These are phyloP conservation scores for Schizophyllum commune DNA, from an alignment of 1,284 basidiomycete genomes.

Conservation along the genomic window DNA sequence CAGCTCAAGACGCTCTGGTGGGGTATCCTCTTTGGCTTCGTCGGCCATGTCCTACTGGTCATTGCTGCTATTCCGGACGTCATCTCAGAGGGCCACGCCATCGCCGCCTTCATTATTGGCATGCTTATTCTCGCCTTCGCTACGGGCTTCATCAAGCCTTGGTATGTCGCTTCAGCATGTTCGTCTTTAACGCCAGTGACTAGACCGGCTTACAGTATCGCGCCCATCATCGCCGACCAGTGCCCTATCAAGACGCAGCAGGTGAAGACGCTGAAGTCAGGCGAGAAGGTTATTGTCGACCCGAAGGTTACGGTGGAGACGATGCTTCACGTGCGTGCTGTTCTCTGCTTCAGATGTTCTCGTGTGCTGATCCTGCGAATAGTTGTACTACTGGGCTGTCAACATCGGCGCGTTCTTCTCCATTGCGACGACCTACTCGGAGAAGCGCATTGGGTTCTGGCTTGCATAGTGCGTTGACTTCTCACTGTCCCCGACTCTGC, in stretches of 20 bases:
- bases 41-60: conserved; percentile 18
- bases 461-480: conserved; percentile 16
- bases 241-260: conserved; percentile 14
- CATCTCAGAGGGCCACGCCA: conserved; percentile 16
- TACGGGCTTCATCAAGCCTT: conserved; percentile 16
- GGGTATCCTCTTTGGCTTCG: conserved; percentile 7
- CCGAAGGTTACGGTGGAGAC: conserved; percentile 1
- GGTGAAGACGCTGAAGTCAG: conserved; percentile 13
- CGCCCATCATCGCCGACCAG: conserved; percentile 20
- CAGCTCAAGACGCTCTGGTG: not conserved
- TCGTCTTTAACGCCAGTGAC: not conserved
- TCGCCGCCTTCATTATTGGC: conserved; percentile 17
- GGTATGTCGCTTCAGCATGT: not conserved
- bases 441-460: conserved; percentile 24
- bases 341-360: not conserved
- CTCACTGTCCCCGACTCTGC: not conserved
- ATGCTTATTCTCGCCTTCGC: conserved; percentile 15
- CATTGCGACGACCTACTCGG: conserved; percentile 21
- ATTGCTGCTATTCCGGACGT: conserved; percentile 16
- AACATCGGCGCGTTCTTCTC: conserved; percentile 30
- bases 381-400: conserved; percentile 25
- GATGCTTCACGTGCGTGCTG: not conserved
- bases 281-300: conserved; percentile 19
- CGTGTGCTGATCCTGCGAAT: not conserved
- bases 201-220: conserved; percentile 12